A percentile compares a stretch with the other conserved stretches of the same genome.
Conservation (phyloP, 148 eudicot species). For the Camellia granthamiana region DNA sequence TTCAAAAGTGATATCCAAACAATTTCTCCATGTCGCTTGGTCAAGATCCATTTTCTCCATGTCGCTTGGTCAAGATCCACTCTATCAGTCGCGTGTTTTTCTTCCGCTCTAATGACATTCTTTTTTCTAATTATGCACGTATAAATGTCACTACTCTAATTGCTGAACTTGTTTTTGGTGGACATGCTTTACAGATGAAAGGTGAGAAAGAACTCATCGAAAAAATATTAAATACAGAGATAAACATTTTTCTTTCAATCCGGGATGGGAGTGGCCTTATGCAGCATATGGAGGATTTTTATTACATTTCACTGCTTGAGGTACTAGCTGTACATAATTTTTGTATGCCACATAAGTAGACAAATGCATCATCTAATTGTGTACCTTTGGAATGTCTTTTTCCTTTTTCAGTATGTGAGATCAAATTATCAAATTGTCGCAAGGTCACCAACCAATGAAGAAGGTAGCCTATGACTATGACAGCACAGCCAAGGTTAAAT, state of each 20-base stretch:
- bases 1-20: neutral
- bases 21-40: neutral
- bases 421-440: slow-evolving; percentile 55
- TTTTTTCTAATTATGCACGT: neutral
- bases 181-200: slow-evolving; percentile 61
- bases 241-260: slow-evolving; percentile 80
- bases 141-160: neutral
- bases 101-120: neutral
- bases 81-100: neutral
- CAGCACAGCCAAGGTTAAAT: slow-evolving; percentile 12
- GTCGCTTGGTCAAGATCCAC: neutral
- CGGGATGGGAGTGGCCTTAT: slow-evolving; percentile 94
- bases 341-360: neutral
- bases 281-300: slow-evolving; percentile 99
- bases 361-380: neutral
- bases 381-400: slow-evolving; percentile 6
- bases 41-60: neutral
- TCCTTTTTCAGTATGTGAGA: slow-evolving; percentile 64
- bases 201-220: slow-evolving; percentile 92
- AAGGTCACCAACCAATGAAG: slow-evolving; percentile 31
- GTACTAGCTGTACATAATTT: slow-evolving; percentile 29
- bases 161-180: slow-evolving; percentile 2
- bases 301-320: slow-evolving; percentile 83
- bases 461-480: slow-evolving; percentile 17
- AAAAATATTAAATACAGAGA: slow-evolving; percentile 87